phyloP scores from a whole-genome alignment of 257 asterid genomes.

The Ilex aquifolium region DNA sequence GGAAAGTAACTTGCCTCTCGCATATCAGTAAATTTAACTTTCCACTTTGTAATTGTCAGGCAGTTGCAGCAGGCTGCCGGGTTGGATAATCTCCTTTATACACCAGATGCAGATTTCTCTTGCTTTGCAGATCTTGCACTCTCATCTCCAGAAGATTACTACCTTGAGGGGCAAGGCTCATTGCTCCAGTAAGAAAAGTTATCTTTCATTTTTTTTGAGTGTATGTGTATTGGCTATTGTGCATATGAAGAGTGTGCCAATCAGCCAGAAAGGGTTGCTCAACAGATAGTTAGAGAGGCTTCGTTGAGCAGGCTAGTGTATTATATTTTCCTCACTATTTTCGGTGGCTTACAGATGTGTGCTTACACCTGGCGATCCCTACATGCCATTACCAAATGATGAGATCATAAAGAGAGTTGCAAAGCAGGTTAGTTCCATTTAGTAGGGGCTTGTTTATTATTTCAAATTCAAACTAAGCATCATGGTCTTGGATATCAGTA shows the following conservation, averaged over 20 bases:
- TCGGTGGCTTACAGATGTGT: slow-evolving; percentile 59
- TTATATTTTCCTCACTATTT: slow-evolving; percentile 10
- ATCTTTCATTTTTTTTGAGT: neutral
- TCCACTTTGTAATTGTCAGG: slow-evolving; percentile 37
- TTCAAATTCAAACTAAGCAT: neutral
- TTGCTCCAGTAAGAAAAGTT: slow-evolving; percentile 78
- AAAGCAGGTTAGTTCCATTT: slow-evolving; percentile 60
- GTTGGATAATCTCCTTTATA: slow-evolving; percentile 86
- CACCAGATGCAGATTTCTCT: slow-evolving; percentile 98
- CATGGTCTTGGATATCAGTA: neutral
- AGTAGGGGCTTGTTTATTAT: slow-evolving; percentile 3
- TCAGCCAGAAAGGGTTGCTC: neutral
- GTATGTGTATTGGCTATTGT: neutral
- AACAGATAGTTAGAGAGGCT: too few species aligned
- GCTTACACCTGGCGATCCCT: slow-evolving; percentile 97
- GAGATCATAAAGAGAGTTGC: slow-evolving; percentile 83
- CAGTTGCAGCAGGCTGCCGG: slow-evolving; percentile 80
- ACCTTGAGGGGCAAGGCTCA: slow-evolving; percentile 91
- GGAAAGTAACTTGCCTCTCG: slow-evolving; percentile 1
- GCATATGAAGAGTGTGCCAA: neutral
- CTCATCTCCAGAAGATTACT: slow-evolving; percentile 87
- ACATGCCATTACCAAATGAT: slow-evolving; percentile 89
- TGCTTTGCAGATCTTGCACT: slow-evolving; percentile 98
- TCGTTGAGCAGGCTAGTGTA: neutral
- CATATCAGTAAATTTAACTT: neutral